Percentiles rank a stretch among this genome's conserved stretches.
These are phyloP conservation scores for Puccinia coronata DNA, from an alignment of 1,284 basidiomycete species.

Conservation along the genomic window DNA sequence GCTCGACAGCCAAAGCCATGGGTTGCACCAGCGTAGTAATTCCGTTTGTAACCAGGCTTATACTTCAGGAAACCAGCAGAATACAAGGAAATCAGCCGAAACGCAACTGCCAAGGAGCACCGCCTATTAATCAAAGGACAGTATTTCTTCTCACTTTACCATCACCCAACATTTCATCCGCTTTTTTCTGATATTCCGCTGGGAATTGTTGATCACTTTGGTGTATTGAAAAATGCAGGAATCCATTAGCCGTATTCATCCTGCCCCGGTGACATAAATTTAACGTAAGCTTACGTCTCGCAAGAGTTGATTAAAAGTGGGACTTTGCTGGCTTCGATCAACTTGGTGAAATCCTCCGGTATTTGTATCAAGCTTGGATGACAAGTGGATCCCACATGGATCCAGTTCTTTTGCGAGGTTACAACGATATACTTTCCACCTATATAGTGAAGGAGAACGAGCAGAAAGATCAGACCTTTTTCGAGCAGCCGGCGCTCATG, in stretches of 20 bases:
- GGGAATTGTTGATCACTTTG: slow-evolving; percentile 37
- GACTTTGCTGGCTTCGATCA: slow-evolving; percentile 3
- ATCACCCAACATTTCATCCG: slow-evolving; percentile 41
- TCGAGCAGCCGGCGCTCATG: not conserved
- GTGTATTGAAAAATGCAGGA: too few species aligned
- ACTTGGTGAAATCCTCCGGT: slow-evolving; percentile 11
- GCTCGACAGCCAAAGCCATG: slow-evolving; percentile 40
- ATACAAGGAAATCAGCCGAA: too few species aligned
- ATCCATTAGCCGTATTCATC: too few species aligned
- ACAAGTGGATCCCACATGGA: slow-evolving; percentile 32
- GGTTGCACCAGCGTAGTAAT: slow-evolving; percentile 20
- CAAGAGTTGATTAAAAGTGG: slow-evolving; percentile 41
- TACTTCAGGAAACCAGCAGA: too few species aligned
- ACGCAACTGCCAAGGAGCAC: too few species aligned
- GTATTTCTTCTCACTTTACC: slow-evolving; percentile 20
- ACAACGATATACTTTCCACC: slow-evolving; percentile 41
- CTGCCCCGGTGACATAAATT: too few species aligned
- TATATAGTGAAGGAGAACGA: not conserved
- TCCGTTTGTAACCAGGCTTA: slow-evolving; percentile 42
- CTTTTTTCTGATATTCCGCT: slow-evolving; percentile 11
- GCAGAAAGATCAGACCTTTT: not conserved
- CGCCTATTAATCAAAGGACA: too few species aligned
- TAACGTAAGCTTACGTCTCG: slow-evolving; percentile 37
- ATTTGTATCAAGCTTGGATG: slow-evolving; percentile 39
- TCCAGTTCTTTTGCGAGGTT: slow-evolving; percentile 11